Base-by-base conservation (phyloP, 345 rosid species). In the Syzygium grande region DNA sequence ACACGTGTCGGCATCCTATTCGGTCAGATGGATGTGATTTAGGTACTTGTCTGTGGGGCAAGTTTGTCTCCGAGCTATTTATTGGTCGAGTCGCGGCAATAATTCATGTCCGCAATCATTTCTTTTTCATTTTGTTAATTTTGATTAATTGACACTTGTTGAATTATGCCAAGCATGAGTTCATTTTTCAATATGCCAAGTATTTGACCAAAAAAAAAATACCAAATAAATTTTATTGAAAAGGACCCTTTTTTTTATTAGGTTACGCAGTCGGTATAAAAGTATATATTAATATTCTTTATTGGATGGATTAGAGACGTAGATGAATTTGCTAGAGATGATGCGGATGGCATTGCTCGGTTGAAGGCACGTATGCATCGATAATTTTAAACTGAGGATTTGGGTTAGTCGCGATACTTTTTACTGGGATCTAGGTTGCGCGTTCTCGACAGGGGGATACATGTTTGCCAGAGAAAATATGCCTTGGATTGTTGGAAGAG, bases 341-440 rank as follows among this genome's bases (percentile, higher is more conserved):
- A n/a, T n/a, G 19, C 16, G 30, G 19, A 61, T 13, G 73, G 73
- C 73, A 61, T n/a, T 61, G 34, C 73, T 61, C 9, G 0, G 73
- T 61, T 29, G n/a, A 61, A 61, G 34, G 14, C 19, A 61, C 9
- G 73, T 61, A n/a, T 61, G 34, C 1, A 6, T 61, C 9, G 19
- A n/a, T 29, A n/a, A 61, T 59, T n/a, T 61, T n/a, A 61, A n/a
- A 61, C 9, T 6, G 2, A 0, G 30, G 38, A 61, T 14, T 8
- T 1, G 2, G 38, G 38, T 61, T 6, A 19, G 34, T n/a, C 10
- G 5, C 0, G 0, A 16, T n/a, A n/a, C 0, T 61, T 61, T n/a
- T n/a, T n/a, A 14, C 30, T 61, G 9, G 73, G 17, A 43, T 43
- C 46, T 5, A 61, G 73, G 73, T 61, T 7, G 0, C 3, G 19